A percentile compares a stretch with the other conserved stretches of the same genome.
Evolutionary conservation across 2,329 filamentous ascomycete species (phyloP).

Genomic region (Epichloe scottii): DNA sequence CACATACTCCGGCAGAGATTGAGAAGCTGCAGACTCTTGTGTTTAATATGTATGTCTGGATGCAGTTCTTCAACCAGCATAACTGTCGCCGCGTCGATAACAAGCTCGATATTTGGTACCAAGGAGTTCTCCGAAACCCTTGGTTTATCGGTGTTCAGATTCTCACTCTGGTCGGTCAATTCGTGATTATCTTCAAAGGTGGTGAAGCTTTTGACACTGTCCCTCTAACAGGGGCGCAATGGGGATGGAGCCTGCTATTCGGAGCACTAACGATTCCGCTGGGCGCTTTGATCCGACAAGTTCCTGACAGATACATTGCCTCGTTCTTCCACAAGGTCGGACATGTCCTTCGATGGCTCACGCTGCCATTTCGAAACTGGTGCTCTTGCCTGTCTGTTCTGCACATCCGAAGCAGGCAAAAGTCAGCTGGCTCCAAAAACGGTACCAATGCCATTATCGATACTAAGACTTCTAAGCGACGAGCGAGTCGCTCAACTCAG

Average conservation of each 20-base stretch:
- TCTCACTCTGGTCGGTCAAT: constrained; percentile 56
- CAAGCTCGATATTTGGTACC: constrained; percentile 65
- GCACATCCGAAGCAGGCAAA: constrained; percentile 11
- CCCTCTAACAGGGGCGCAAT: constrained; percentile 49
- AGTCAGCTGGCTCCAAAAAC: constrained; percentile 10
- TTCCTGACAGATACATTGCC: constrained; percentile 24
- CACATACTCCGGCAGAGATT: constrained; percentile 20
- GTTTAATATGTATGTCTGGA: constrained; percentile 81
- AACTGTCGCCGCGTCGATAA: constrained; percentile 73
- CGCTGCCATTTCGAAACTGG: constrained; percentile 11
- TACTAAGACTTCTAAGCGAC: neutral
- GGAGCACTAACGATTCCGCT: constrained; percentile 56
- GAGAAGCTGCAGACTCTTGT: constrained; percentile 49
- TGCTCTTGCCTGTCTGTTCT: constrained; percentile 12
- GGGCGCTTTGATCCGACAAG: constrained; percentile 29
- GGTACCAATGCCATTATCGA: neutral
- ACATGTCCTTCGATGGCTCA: constrained; percentile 9
- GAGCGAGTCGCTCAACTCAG: constrained; percentile 4
- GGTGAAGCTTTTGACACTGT: constrained; percentile 53
- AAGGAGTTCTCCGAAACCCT: constrained; percentile 59
- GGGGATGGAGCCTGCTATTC: constrained; percentile 58
- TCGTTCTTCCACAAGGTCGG: constrained; percentile 15
- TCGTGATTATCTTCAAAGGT: constrained; percentile 61
- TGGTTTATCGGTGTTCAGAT: constrained; percentile 62
- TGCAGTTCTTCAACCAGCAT: constrained; percentile 80